These are phyloP conservation scores for Diaporthe sp. DNA, from an alignment of 2,329 filamentous ascomycete species.

Conservation along the genomic window DNA sequence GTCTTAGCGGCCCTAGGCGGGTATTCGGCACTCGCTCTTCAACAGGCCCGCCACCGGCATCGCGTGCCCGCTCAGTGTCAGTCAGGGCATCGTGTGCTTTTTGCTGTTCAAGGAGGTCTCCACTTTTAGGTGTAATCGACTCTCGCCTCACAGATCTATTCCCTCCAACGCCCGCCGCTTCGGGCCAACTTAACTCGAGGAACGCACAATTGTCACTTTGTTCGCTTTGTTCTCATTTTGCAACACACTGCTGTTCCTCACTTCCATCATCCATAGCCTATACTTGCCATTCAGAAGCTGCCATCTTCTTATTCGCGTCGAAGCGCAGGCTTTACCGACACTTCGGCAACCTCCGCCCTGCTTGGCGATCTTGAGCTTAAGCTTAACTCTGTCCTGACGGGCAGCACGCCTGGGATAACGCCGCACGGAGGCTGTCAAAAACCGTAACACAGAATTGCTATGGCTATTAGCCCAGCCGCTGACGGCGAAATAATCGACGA, in stretches of 20 bases:
- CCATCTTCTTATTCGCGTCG: background rate
- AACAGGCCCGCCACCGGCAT: constrained; percentile 18
- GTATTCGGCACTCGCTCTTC: constrained; percentile 26
- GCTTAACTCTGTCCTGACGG: constrained; percentile 17
- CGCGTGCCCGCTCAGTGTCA: constrained; percentile 1
- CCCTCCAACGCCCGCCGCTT: background rate
- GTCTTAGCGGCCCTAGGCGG: constrained; percentile 11
- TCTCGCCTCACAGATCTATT: constrained; percentile 12
- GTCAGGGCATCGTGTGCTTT: constrained; percentile 13
- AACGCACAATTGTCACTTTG: background rate
- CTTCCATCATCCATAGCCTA: background rate
- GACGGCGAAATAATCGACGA: constrained; percentile 14
- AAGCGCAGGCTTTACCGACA: constrained; percentile 23
- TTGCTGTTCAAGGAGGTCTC: constrained; percentile 10
- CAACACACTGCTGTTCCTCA: background rate
- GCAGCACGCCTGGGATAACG: background rate
- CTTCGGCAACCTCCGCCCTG: constrained; percentile 14
- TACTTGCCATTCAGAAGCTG: background rate
- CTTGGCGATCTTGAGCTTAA: constrained; percentile 3
- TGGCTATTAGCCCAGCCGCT: constrained; percentile 10
- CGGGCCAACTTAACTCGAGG: constrained; percentile 8
- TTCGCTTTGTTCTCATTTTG: background rate
- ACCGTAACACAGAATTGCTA: background rate
- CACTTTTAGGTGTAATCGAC: constrained; percentile 31
- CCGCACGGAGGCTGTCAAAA: background rate